phyloP scores from a whole-genome alignment of 2,329 filamentous ascomycete genomes.

The Trichoderma aggressivum region DNA sequence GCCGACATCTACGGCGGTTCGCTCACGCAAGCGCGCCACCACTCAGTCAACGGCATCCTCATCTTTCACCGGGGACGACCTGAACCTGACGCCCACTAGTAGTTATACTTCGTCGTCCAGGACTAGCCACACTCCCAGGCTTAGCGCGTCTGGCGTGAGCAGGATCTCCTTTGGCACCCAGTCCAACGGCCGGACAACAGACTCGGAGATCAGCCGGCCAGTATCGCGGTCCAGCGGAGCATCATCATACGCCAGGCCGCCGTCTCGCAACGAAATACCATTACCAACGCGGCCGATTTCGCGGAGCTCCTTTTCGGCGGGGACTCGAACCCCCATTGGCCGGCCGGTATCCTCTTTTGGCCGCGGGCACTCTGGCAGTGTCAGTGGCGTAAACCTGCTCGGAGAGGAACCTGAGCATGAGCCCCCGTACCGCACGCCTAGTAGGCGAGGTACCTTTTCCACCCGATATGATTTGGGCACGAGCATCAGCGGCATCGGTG shows the following conservation, averaged over 20 bases:
- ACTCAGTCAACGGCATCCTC: slow-evolving; percentile 54
- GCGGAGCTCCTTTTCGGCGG: slow-evolving; percentile 57
- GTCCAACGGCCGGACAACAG: slow-evolving; percentile 51
- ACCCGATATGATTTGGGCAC: slow-evolving; percentile 46
- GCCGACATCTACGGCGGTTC: slow-evolving; percentile 59
- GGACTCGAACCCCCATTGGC: slow-evolving; percentile 62
- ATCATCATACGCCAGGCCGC: slow-evolving; percentile 51
- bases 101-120: slow-evolving; percentile 34
- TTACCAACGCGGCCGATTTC: slow-evolving; percentile 59
- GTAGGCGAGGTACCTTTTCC: slow-evolving; percentile 52
- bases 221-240: slow-evolving; percentile 68
- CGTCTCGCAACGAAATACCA: slow-evolving; percentile 53
- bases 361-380: slow-evolving; percentile 56
- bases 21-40: slow-evolving; percentile 65
- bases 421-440: slow-evolving; percentile 48
- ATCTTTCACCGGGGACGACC: slow-evolving; percentile 49
- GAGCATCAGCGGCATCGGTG: slow-evolving; percentile 36
- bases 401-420: slow-evolving; percentile 44
- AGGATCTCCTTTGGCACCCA: slow-evolving; percentile 62
- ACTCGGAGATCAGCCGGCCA: slow-evolving; percentile 53
- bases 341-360: slow-evolving; percentile 70
- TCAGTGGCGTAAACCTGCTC: slow-evolving; percentile 47
- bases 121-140: slow-evolving; percentile 52
- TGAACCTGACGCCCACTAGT: slow-evolving; percentile 48
- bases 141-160: slow-evolving; percentile 61